phyloP scores from a whole-genome alignment of 129 eudicot species.

The Scalesia atractyloides region DNA sequence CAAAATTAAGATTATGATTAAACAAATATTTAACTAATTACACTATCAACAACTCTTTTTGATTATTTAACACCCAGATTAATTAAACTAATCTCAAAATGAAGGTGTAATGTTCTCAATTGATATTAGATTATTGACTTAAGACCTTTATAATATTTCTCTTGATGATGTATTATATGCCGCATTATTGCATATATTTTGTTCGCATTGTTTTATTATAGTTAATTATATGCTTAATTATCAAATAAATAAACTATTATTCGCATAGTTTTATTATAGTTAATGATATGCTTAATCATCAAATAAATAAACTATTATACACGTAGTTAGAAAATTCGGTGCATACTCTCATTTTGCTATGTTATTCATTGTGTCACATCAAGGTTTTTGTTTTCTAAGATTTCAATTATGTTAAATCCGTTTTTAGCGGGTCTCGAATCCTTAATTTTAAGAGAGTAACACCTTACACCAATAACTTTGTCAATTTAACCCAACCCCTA shows the following conservation, averaged over 20 bases:
- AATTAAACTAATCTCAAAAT: constrained; percentile 7
- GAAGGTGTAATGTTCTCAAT: constrained; percentile 21
- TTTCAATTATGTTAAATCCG: too few species aligned
- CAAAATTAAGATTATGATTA: neutral
- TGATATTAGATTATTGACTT: constrained; percentile 12
- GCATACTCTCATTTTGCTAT: too few species aligned
- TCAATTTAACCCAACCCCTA: too few species aligned
- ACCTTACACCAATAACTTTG: too few species aligned
- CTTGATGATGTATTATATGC: constrained; percentile 4
- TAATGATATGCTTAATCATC: neutral
- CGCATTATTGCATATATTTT: neutral
- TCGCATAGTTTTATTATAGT: neutral
- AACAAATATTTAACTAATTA: neutral
- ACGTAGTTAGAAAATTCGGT: too few species aligned
- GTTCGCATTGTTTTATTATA: neutral
- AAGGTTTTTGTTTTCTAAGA: too few species aligned
- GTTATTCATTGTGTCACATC: too few species aligned
- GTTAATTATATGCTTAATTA: neutral
- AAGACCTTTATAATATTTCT: neutral
- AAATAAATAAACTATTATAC: too few species aligned
- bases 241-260: too few species aligned
- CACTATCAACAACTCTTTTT: constrained; percentile 1
- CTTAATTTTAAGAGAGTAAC: too few species aligned
- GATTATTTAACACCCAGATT: neutral
- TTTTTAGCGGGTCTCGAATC: too few species aligned